Evolutionary conservation across 106 monocot species (phyloP), one percentile per base, ranked within the genome.

Genomic region (Dendrobium huoshanense): DNA sequence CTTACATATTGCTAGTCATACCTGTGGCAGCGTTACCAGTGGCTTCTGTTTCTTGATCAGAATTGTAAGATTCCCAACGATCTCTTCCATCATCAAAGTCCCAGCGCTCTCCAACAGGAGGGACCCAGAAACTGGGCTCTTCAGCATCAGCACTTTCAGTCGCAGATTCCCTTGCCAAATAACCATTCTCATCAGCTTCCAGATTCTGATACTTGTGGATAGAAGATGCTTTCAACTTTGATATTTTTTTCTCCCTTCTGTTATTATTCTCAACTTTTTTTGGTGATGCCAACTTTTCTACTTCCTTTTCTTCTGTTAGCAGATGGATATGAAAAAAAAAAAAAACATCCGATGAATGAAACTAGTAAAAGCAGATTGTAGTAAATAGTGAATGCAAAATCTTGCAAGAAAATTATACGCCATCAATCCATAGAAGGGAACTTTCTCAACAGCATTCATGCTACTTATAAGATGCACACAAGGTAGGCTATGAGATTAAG

Each of bases 41-140:
- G 4, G 29, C 85, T 73, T 84, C 78, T 37, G 45, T 81, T 75
- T 88, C 86, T 43, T 58, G 1, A 51, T 77, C 77, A 20, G 81
- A 80, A 58, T 43, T 65, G 31, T 22, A 9, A 78, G 84, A 78
- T 80, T 82, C 86, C 98, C 98, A 93, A 40, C 92, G 87, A 84
- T 91, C 88, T 77, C 84, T 91, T 73, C 95, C 98, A 90, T 93
- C 85, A 84, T 95, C 98, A 72, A 86, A 88, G 74, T 92, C 98
- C 98, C 94, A 95, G 45, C 95, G 98, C 48, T 86, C 81, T 43
- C 92, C 95, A 77, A 85, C 75, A 74, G 98, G 93, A 56, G 98
- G 98, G n/a, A 82, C 82, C 98, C 98, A 99, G 78, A 95, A 95
- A 80, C 93, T 85, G 44, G 81, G 77, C 83, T 90, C 88, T 75